Evolutionary conservation across 345 rosid species (phyloP).

Genomic region (Luvunga scandens): DNA sequence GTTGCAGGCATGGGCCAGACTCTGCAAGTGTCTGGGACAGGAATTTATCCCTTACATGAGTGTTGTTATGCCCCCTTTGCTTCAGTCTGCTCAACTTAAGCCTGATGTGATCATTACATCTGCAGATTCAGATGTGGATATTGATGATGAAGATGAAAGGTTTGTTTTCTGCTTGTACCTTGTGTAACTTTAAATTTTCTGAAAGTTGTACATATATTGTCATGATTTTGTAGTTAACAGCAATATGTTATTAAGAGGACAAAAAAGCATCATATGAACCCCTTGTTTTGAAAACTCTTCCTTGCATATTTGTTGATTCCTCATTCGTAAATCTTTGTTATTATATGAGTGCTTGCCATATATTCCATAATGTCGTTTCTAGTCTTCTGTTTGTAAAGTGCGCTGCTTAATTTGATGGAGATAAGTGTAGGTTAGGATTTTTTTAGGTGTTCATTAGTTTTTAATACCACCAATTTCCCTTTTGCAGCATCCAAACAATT

Average conservation of each 20-base stretch:
- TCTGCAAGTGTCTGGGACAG: slow-evolving; percentile 76
- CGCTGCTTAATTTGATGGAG: background rate
- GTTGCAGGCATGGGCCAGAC: slow-evolving; percentile 76
- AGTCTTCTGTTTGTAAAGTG: background rate
- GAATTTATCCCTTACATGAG: slow-evolving; percentile 76
- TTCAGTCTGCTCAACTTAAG: slow-evolving; percentile 73
- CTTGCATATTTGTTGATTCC: background rate
- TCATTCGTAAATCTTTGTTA: background rate
- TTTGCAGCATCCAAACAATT: slow-evolving; percentile 66
- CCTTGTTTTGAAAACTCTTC: background rate
- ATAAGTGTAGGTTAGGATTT: background rate
- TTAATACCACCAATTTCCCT: background rate
- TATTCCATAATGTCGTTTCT: background rate
- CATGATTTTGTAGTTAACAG: background rate
- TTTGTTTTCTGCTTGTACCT: slow-evolving; percentile 11
- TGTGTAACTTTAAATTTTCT: background rate
- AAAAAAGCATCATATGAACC: background rate
- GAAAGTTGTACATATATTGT: background rate
- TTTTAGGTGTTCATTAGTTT: background rate
- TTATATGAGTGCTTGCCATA: background rate
- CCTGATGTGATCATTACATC: slow-evolving; percentile 74
- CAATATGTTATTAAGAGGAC: background rate
- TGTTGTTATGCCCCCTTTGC: slow-evolving; percentile 74
- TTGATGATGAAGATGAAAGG: slow-evolving; percentile 73
- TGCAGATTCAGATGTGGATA: slow-evolving; percentile 65